These are phyloP conservation scores for Lotmaria passim DNA, from an alignment of 208 protist genomes.

Conservation along the genomic window DNA sequence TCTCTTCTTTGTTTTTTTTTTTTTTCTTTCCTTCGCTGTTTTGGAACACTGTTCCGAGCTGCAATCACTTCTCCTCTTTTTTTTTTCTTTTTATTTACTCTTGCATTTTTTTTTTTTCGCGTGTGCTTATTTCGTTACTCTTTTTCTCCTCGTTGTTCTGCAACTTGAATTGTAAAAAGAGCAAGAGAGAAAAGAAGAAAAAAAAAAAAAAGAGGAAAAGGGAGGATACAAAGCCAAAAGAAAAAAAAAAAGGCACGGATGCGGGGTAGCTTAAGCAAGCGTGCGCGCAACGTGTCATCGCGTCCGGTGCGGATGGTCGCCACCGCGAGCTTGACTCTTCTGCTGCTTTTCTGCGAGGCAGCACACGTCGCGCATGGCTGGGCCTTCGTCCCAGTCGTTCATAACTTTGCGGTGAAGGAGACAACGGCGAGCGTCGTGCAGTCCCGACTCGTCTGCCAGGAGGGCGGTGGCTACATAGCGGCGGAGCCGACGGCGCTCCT, in stretches of 20 bases:
- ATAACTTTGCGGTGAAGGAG: slow-evolving; percentile 25
- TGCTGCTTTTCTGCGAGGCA: slow-evolving; percentile 16
- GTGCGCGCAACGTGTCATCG: neutral
- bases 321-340: neutral
- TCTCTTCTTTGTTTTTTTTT: slow-evolving; percentile 21
- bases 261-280: neutral
- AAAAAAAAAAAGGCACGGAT: neutral
- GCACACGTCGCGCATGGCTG: slow-evolving; percentile 18
- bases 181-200: neutral
- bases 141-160: too few relatives aligned
- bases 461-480: slow-evolving; percentile 36
- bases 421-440: slow-evolving; percentile 13
- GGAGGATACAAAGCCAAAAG: neutral
- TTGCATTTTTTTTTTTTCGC: neutral
- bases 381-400: slow-evolving; percentile 34
- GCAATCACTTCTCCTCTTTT: neutral
- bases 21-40: slow-evolving; percentile 6
- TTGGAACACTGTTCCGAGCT: neutral
- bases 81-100: slow-evolving; percentile 23
- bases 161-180: too few relatives aligned
- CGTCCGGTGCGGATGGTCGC: neutral
- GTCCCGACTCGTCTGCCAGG: slow-evolving; percentile 24
- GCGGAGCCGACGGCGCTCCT: slow-evolving; percentile 27
- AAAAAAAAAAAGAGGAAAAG: neutral
- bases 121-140: neutral